Evolutionary conservation across 2,329 filamentous ascomycete species (phyloP), one percentile per base, ranked within the genome.

Genomic region (Didymella sp.): DNA sequence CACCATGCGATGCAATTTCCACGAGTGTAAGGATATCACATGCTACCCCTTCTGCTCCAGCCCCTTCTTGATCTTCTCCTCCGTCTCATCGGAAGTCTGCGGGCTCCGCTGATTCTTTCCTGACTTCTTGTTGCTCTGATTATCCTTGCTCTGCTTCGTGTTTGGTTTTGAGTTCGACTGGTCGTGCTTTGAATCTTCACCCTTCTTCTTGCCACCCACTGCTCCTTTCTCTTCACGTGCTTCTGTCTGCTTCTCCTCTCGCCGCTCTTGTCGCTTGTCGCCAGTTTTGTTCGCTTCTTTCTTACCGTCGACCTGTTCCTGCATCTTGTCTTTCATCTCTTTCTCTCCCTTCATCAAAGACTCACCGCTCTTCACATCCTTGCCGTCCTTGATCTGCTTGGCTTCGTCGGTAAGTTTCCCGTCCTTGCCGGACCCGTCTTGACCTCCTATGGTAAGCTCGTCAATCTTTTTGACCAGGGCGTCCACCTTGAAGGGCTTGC

Each of bases 401-500:
- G 37, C 38, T 33, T 58, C 55, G 12, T 41, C 17, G 4, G n/a
- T 6, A 2, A 53, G 49, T 28, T 49, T 27, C 6, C 49, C 55
- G 1, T 41, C 48, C 7, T 45, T 54, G 15, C 48, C 52, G 11
- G 43, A 30, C 8, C 42, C 47, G 2, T 56, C 53, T 7, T 54
- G 43, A 11, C 49, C 50, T 12, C 64, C 45, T 1, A 64, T 58
- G 1, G 71, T 44, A 15, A 75, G 42, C 15, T 45, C 51, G n/a
- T 50, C 58, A 6, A 76, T 72, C 43, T 68, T 73, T 30, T 61
- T 63, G 4, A 74, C 67, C 17, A 76, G 50, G 42, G 73, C 73
- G 17, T 75, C 70, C 3, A 76, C 73, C 47, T 76, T 76, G 63
- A 76, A 73, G 0, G 76, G 76, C 49, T 78, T 78, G 42, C 72